Conservation (phyloP, 2,329 filamentous ascomycete genomes). For the Fusarium fujikuroi region DNA sequence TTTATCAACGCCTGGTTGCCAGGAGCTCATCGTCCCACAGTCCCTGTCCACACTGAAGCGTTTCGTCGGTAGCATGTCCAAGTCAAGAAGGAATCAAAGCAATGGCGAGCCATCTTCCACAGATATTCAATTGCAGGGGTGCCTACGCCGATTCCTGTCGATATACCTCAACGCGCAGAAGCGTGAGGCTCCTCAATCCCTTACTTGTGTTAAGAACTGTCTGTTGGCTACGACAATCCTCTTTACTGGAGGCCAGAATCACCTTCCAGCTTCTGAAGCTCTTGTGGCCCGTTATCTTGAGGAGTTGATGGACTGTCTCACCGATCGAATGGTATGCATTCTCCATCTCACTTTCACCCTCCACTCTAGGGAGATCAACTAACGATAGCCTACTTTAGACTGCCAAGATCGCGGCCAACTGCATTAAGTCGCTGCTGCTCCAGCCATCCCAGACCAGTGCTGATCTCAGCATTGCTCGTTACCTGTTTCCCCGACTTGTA, state of each 20-base stretch:
- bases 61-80: conserved; percentile 82
- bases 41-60: conserved; percentile 91
- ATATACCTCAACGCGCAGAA: conserved; percentile 82
- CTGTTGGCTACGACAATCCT: conserved; percentile 89
- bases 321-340: conserved; percentile 75
- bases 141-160: conserved; percentile 82
- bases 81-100: conserved; percentile 51
- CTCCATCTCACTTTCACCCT: background rate
- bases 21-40: conserved; percentile 88
- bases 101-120: conserved; percentile 61
- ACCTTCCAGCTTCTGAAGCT: conserved; percentile 78
- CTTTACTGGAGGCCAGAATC: conserved; percentile 81
- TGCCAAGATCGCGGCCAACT: conserved; percentile 89
- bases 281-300: conserved; percentile 79
- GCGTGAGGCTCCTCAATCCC: conserved; percentile 77
- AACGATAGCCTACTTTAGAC: conserved; percentile 61
- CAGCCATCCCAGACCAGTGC: conserved; percentile 69
- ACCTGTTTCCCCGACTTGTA: conserved; percentile 79
- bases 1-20: conserved; percentile 83
- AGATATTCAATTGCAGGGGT: conserved; percentile 80
- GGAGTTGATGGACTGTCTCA: conserved; percentile 86
- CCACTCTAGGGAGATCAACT: background rate
- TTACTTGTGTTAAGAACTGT: conserved; percentile 92
- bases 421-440: conserved; percentile 84
- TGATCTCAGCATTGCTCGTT: conserved; percentile 78